phyloP scores from a whole-genome alignment of 768 basidiomycete genomes.

The Hygrophoropsis aurantiaca region DNA sequence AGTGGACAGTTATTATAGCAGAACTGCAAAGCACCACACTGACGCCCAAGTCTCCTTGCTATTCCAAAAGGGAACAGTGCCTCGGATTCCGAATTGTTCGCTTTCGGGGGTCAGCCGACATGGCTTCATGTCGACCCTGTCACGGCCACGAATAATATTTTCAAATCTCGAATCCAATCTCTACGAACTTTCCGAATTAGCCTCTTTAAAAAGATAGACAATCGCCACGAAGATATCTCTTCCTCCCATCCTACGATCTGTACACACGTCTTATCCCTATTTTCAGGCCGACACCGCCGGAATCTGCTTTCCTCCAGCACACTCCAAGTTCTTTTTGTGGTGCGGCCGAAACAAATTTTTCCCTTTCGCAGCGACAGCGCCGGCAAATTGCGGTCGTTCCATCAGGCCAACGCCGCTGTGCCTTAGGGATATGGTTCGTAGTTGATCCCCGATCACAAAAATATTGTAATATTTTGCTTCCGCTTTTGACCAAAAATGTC shows the following conservation, averaged over 20 bases:
- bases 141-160: slow-evolving; percentile 11
- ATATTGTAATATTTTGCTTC: slow-evolving; percentile 34
- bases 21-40: slow-evolving; percentile 15
- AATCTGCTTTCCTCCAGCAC: background rate
- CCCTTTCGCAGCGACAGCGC: slow-evolving; percentile 4
- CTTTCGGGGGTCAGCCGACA: slow-evolving; percentile 40
- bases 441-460: slow-evolving; percentile 66
- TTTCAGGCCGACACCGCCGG: slow-evolving; percentile 5
- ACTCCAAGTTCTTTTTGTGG: background rate
- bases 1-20: slow-evolving; percentile 36
- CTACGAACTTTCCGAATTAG: slow-evolving; percentile 20
- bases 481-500: slow-evolving; percentile 20
- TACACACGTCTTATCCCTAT: background rate
- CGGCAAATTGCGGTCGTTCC: slow-evolving; percentile 30
- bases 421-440: slow-evolving; percentile 36
- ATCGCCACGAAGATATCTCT: slow-evolving; percentile 9
- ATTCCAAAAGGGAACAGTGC: slow-evolving; percentile 27
- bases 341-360: slow-evolving; percentile 1
- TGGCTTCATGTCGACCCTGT: slow-evolving; percentile 32
- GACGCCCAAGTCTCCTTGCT: slow-evolving; percentile 24
- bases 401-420: slow-evolving; percentile 23
- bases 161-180: slow-evolving; percentile 34
- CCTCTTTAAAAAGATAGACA: slow-evolving; percentile 11
- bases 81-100: slow-evolving; percentile 52
- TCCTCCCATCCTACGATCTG: background rate